Evolutionary conservation across 257 asterid genomes (phyloP), one percentile per base, ranked within the genome.

Genomic region (Cordia subcordata): DNA sequence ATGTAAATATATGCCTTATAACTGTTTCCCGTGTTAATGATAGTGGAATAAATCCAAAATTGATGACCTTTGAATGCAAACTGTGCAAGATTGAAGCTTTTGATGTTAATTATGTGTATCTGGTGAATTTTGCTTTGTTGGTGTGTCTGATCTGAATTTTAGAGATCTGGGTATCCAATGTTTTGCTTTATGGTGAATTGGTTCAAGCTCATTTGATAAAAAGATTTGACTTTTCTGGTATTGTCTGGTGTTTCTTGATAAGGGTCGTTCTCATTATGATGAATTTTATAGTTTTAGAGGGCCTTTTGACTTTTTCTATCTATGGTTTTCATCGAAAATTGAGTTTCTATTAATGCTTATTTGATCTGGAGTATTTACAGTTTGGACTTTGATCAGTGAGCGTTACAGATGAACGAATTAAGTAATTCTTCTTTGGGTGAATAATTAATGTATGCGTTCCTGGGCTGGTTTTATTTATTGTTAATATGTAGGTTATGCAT

Each of bases 101-200:
- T 11, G 63, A 40, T 60, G 22, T 72, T 79, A 74, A 62, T 72
- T 59, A 27, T 52, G 0, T 60, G 54, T 63, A 11, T 39, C 75
- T 65, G 14, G 55, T 65, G 55, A 35, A 47, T 58, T 60, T 66
- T 78, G 21, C 51, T 51, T 64, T 66, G 35, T 27, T 3, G 35
- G 35, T 27, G 6, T 27, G 35, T 27, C 35, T 89, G 95, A 88
- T 88, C 95, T 84, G 81, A 77, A 58, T 61, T 76, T 60, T 38
- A 14, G 82, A 76, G 97, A 93, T 84, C 94, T 81, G 67, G 65
- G 58, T 19, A 15, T 55, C 15, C 51, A 56, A 61, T 52, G 11
- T 22, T 27, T 64, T 54, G 53, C 63, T 51, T 75, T 63, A 66
- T 70, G 6, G 35, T 27, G 35, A 27, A 49, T 49, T 49, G 54